Percentiles rank a stretch among this genome's conserved stretches.
phyloP scores from a whole-genome alignment of 2,329 filamentous ascomycete species.

The Colletotrichum eremochloae region DNA sequence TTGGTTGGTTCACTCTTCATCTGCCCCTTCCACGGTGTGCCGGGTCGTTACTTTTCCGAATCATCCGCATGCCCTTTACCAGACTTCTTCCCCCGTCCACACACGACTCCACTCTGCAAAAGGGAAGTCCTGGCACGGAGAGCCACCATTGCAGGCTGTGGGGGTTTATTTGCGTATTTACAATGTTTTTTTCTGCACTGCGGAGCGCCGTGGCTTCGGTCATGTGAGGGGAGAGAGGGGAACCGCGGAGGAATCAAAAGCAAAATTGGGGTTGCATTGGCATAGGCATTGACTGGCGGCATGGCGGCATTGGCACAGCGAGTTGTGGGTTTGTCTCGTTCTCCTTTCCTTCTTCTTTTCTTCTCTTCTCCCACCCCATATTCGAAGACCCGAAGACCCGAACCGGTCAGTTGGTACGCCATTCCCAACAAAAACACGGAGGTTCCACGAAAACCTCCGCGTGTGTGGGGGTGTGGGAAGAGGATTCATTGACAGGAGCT shows the following conservation, averaged over 20 bases:
- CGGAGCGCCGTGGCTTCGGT: slow-evolving; percentile 27
- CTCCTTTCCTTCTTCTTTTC: background rate
- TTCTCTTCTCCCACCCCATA: background rate
- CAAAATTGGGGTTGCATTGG: slow-evolving; percentile 39
- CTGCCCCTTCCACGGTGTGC: slow-evolving; percentile 1
- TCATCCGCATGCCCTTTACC: slow-evolving; percentile 23
- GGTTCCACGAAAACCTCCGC: slow-evolving; percentile 25
- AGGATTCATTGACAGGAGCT: slow-evolving; percentile 8
- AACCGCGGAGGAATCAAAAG: slow-evolving; percentile 17
- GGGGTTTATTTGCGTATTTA: slow-evolving; percentile 30
- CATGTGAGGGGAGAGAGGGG: slow-evolving; percentile 25
- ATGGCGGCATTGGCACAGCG: slow-evolving; percentile 37
- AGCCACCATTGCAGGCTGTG: slow-evolving; percentile 20
- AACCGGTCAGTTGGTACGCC: slow-evolving; percentile 31
- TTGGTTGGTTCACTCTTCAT: slow-evolving; percentile 13
- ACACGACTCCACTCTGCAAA: slow-evolving; percentile 21
- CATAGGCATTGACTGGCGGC: slow-evolving; percentile 36
- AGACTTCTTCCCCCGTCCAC: background rate
- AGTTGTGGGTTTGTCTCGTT: slow-evolving; percentile 20
- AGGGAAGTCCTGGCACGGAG: slow-evolving; percentile 11
- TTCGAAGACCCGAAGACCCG: slow-evolving; percentile 11
- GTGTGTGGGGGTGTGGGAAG: slow-evolving; percentile 4
- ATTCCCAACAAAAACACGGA: slow-evolving; percentile 33
- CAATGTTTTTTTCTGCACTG: slow-evolving; percentile 4
- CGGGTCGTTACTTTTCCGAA: slow-evolving; percentile 22